Base-by-base conservation (phyloP, 805 yeast genomes). In the Kluyveromyces nonfermentans region DNA sequence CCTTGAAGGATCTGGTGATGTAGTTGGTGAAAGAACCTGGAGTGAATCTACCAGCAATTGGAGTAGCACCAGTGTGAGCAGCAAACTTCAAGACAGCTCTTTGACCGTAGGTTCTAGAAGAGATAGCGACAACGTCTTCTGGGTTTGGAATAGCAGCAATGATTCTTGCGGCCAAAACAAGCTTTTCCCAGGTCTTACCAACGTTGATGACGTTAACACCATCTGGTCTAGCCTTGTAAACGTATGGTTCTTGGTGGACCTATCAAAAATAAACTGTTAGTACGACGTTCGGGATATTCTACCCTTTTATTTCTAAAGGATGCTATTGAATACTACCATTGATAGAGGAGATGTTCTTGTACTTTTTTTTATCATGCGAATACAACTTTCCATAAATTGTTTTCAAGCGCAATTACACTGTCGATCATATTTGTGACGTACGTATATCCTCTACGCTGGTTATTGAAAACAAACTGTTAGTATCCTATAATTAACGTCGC, bases 21-120 rank as follows among this genome's bases (percentile, higher is more conserved):
- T 93, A 93, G 81, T 93, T 93, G 72, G 99, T 93, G 93, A 93
- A 93, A 79, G 85, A 82, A 86, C 99, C 99, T 77, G 99, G 99
- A 66, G 98, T 93, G 85, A 93, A 93, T 80, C 99, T 88, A 77
- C 99, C 99, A 65, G 98, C 99, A 77, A 93, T 90, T 71, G 99
- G 89, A 63, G 97, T 90, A 62, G 98, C 96, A 75, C 97, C 97
- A 65, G 97, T 89, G 89, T 93, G 97, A 65, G 96, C 86, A 70
- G 99, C 97, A 70, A 84, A 93, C 80, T 93, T 93, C 74, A 93
- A 83, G 62, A 90, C 99, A 69, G 98, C 99, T 81, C 99, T 93
- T 80, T 93, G 99, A 70, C 98, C 99, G 77, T 85, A 90, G 65
- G 97, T 89, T 82, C 97, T 90, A 65, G 97, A 86, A 58, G 97